Conservation (phyloP, 192 early-diverging fungal species). For the Piromyces finnis region DNA sequence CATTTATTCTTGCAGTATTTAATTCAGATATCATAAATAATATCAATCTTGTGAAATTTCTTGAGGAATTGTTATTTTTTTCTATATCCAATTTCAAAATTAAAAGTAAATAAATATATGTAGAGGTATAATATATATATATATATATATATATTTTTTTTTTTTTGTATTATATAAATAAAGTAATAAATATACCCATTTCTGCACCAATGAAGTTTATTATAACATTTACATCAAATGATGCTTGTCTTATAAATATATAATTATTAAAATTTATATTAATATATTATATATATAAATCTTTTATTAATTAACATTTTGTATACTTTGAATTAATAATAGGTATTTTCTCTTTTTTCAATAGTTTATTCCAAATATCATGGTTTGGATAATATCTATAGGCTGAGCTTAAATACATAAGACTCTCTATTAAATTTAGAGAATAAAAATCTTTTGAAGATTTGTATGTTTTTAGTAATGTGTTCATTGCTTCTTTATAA, state of each 20-base stretch:
- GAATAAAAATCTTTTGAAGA: not conserved
- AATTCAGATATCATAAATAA: not conserved
- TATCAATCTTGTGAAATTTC: not conserved
- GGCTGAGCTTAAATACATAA: not conserved
- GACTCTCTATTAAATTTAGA: not conserved
- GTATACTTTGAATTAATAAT: not conserved
- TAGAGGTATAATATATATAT: too few species aligned
- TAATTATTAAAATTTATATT: too few species aligned
- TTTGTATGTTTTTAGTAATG: not conserved
- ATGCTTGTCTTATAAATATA: not conserved
- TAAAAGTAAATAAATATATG: too few species aligned
- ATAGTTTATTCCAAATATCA: not conserved
- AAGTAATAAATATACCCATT: not conserved
- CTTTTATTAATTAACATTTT: too few species aligned
- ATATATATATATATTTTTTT: too few species aligned
- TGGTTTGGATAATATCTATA: not conserved
- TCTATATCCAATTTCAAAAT: not conserved
- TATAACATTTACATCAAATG: not conserved
- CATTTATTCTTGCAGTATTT: not conserved
- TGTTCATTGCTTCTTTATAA: not conserved
- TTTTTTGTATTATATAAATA: too few species aligned
- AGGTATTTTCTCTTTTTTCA: not conserved
- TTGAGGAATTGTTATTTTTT: not conserved
- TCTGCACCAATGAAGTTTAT: not conserved
- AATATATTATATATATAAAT: too few species aligned